Percentiles rank a stretch among this genome's conserved stretches.
Conservation (phyloP, 2,329 filamentous ascomycete genomes). For the Paramyrothecium sp. region DNA sequence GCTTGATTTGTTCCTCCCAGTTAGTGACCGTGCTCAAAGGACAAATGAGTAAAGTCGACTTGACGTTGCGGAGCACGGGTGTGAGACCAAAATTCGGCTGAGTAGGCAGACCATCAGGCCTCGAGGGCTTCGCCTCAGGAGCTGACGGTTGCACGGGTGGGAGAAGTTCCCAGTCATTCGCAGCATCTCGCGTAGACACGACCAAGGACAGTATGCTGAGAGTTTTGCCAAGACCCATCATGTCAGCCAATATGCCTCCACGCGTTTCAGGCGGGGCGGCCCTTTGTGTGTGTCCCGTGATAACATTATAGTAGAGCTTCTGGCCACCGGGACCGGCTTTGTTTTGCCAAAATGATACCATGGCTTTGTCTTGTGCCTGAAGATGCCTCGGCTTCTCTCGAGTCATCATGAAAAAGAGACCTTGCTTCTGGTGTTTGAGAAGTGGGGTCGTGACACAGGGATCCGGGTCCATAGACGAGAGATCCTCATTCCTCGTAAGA, state of each 20-base stretch:
- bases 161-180: slow-evolving; percentile 58
- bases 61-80: slow-evolving; percentile 63
- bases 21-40: slow-evolving; percentile 90
- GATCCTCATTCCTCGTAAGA: slow-evolving; percentile 70
- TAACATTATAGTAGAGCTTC: slow-evolving; percentile 75
- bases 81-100: slow-evolving; percentile 48
- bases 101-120: slow-evolving; percentile 23
- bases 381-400: slow-evolving; percentile 69
- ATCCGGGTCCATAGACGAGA: slow-evolving; percentile 71
- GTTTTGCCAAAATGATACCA: slow-evolving; percentile 76
- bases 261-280: slow-evolving; percentile 64
- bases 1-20: slow-evolving; percentile 89
- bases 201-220: slow-evolving; percentile 82
- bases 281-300: slow-evolving; percentile 68
- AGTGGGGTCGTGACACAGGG: slow-evolving; percentile 63
- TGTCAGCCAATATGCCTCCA: slow-evolving; percentile 76
- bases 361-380: slow-evolving; percentile 56
- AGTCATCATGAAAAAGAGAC: slow-evolving; percentile 78
- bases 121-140: slow-evolving; percentile 35
- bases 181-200: slow-evolving; percentile 61
- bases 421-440: slow-evolving; percentile 86
- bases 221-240: slow-evolving; percentile 89
- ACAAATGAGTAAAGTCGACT: slow-evolving; percentile 81
- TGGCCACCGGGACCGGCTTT: slow-evolving; percentile 49
- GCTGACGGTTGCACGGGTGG: slow-evolving; percentile 48